phyloP scores from a whole-genome alignment of 176 grass and related monocot species.

The Oryza coarctata region DNA sequence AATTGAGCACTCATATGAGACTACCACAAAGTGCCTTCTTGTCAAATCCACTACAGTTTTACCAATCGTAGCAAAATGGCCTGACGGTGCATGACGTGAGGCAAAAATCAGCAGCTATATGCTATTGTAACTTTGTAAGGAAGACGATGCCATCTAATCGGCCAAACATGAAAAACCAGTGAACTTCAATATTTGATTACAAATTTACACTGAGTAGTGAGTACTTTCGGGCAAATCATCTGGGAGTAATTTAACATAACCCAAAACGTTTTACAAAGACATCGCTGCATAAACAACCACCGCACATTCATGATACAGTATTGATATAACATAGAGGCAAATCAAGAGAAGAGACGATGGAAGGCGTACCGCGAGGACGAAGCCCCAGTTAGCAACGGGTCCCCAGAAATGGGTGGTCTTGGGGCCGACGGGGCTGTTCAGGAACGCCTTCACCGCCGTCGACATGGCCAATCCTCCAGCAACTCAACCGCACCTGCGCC shows the following conservation, averaged over 20 bases:
- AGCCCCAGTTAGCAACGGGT: slow-evolving; percentile 73
- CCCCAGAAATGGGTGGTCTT: slow-evolving; percentile 91
- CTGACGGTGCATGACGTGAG: background rate
- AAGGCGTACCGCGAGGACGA: slow-evolving; percentile 58
- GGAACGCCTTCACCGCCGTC: slow-evolving; percentile 55
- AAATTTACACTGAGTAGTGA: background rate
- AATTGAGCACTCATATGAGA: background rate
- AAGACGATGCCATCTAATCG: background rate
- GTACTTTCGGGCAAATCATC: background rate
- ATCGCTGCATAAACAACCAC: background rate
- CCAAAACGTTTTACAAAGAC: background rate
- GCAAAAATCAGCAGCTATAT: background rate
- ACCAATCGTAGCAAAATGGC: background rate
- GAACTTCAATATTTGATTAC: background rate
- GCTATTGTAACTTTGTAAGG: background rate
- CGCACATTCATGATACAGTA: background rate
- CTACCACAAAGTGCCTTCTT: background rate
- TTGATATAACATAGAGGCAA: background rate
- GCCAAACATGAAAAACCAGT: background rate
- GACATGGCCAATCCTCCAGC: slow-evolving; percentile 15
- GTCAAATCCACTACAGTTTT: background rate
- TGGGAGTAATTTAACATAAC: background rate
- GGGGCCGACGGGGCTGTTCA: slow-evolving; percentile 75
- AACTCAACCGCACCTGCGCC: background rate
- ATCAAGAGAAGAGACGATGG: background rate